phyloP scores from a whole-genome alignment of 495 filamentous ascomycete genomes.

The Antarctomyces pellizariae region DNA sequence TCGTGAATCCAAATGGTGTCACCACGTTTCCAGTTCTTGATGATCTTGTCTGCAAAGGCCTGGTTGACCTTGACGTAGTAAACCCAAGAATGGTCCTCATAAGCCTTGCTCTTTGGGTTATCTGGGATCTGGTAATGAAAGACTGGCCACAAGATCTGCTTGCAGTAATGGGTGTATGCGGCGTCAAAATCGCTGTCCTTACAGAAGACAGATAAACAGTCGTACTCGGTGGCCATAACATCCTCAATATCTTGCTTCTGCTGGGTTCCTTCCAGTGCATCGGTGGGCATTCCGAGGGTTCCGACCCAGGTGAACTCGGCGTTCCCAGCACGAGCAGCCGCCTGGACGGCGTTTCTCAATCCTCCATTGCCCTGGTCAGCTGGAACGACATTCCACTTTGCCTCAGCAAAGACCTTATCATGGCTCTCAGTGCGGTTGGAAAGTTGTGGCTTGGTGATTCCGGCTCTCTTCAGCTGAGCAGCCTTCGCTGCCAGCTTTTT shows the following conservation, averaged over 20 bases:
- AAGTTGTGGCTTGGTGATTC: conserved; percentile 21
- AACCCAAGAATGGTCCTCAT: conserved; percentile 85
- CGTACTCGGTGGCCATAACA: conserved; percentile 50
- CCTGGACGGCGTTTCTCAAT: conserved; percentile 63
- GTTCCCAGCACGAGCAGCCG: conserved; percentile 38
- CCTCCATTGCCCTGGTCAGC: conserved; percentile 83
- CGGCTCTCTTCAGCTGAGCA: conserved; percentile 21
- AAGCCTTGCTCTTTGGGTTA: conserved; percentile 92
- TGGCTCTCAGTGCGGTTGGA: conserved; percentile 25
- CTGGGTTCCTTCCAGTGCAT: conserved; percentile 40
- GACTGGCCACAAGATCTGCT: conserved; percentile 72
- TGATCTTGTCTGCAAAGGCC: conserved; percentile 69
- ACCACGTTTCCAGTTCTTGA: conserved; percentile 73
- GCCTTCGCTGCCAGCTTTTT: conserved; percentile 27
- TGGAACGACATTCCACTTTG: conserved; percentile 59
- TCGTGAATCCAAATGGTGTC: conserved; percentile 89
- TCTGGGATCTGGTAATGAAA: conserved; percentile 95
- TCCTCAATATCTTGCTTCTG: conserved; percentile 61
- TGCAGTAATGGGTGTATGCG: conserved; percentile 84
- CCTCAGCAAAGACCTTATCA: conserved; percentile 39
- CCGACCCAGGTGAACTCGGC: conserved; percentile 69
- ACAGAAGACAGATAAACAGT: conserved; percentile 60
- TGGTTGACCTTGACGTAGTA: conserved; percentile 82
- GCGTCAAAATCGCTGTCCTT: conserved; percentile 78
- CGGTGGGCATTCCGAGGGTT: conserved; percentile 77